Percentiles rank a stretch among this genome's conserved stretches.
phyloP scores from a whole-genome alignment of 2,329 filamentous ascomycete genomes.

The Aotearoamyces nothofagi region DNA sequence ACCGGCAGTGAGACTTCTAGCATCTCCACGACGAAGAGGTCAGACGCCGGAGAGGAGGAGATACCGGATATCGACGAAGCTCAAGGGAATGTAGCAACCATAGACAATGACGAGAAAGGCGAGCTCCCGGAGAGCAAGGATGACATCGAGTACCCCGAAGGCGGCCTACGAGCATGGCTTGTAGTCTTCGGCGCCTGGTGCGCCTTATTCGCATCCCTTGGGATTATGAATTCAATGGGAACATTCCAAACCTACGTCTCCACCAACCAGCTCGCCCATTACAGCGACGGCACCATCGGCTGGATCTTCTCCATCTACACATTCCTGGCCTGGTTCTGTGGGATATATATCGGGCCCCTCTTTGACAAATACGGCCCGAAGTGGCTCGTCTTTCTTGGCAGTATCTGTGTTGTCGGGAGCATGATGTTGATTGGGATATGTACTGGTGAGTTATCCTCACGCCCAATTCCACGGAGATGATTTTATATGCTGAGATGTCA shows the following conservation, averaged over 20 bases:
- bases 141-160: slow-evolving; percentile 48
- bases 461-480: slow-evolving; percentile 1
- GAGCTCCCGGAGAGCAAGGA: too few species aligned
- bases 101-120: too few species aligned
- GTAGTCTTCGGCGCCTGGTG: slow-evolving; percentile 79
- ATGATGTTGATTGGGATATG: slow-evolving; percentile 55
- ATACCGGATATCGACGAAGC: too few species aligned
- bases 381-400: slow-evolving; percentile 52
- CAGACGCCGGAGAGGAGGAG: too few species aligned
- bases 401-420: slow-evolving; percentile 35
- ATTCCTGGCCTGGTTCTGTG: slow-evolving; percentile 69
- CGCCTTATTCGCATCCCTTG: slow-evolving; percentile 59
- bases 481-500: slow-evolving; percentile 10
- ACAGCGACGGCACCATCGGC: slow-evolving; percentile 57
- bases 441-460: slow-evolving; percentile 54
- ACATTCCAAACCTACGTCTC: slow-evolving; percentile 69
- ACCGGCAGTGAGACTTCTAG: too few species aligned
- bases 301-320: slow-evolving; percentile 82
- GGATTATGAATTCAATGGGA: slow-evolving; percentile 66
- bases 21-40: too few species aligned
- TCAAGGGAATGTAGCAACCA: too few species aligned
- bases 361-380: slow-evolving; percentile 76
- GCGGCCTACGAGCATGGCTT: slow-evolving; percentile 65
- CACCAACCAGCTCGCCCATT: slow-evolving; percentile 52
- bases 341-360: slow-evolving; percentile 70